Conservation (phyloP, 371 early-diverging fungal species). For the Rhizopus delemar region DNA sequence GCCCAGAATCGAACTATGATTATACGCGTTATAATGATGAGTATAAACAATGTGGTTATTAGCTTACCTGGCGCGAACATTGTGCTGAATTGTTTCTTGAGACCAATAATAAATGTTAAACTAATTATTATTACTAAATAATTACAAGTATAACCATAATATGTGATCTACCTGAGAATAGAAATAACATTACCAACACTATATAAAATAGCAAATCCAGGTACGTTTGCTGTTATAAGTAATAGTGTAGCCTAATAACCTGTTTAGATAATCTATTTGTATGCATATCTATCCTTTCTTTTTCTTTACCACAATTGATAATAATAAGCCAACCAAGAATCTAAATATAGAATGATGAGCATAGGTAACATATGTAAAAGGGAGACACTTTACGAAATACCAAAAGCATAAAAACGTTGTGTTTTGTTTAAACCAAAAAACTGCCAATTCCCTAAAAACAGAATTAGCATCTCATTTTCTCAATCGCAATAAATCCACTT, state of each 20-base stretch:
- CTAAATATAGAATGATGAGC: constrained; percentile 27
- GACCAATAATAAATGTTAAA: constrained; percentile 87
- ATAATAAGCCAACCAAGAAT: constrained; percentile 72
- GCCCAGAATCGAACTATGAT: constrained; percentile 29
- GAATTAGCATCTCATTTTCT: neutral
- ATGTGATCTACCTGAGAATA: constrained; percentile 62
- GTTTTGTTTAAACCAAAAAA: constrained; percentile 70
- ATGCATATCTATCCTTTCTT: neutral
- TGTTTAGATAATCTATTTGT: constrained; percentile 7
- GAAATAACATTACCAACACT: constrained; percentile 89
- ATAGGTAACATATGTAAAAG: neutral
- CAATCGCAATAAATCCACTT: neutral
- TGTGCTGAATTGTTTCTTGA: constrained; percentile 81
- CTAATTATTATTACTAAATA: constrained; percentile 60
- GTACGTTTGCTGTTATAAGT: constrained; percentile 58
- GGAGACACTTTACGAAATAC: constrained; percentile 57
- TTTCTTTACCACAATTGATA: constrained; percentile 69
- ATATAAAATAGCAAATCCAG: constrained; percentile 86
- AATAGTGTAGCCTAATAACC: constrained; percentile 62
- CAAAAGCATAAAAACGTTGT: constrained; percentile 90
- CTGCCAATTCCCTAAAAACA: constrained; percentile 42
- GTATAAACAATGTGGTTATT: neutral
- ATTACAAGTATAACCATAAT: neutral
- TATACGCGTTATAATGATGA: too few species aligned
- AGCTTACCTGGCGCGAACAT: constrained; percentile 74